These are phyloP conservation scores for Herpetospermum pedunculosum DNA, from an alignment of 306 rosid species.

Conservation along the genomic window DNA sequence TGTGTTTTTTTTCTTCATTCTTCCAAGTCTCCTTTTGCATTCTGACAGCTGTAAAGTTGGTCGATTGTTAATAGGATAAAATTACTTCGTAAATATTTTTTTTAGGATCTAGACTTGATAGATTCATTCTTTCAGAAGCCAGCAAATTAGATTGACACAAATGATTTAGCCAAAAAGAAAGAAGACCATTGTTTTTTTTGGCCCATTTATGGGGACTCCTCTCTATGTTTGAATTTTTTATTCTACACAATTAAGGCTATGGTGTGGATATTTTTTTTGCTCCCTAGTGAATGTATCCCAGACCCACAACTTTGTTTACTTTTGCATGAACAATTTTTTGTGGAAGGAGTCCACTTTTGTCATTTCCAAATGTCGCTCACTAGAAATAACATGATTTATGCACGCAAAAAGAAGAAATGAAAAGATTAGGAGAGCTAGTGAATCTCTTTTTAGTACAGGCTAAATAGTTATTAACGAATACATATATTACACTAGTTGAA, in stretches of 20 bases:
- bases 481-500: not conserved
- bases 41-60: not conserved
- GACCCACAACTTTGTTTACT: not conserved
- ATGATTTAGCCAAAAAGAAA: not conserved
- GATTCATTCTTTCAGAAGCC: not conserved
- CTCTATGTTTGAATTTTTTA: not conserved
- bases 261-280: not conserved
- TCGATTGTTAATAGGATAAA: not conserved
- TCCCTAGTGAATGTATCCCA: not conserved
- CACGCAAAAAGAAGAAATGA: not conserved
- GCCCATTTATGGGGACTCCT: not conserved
- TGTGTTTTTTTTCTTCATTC: constrained; percentile 2
- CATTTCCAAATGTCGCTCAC: not conserved
- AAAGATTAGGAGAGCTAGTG: not conserved
- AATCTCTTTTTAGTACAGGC: not conserved
- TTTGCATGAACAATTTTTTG: not conserved
- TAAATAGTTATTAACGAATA: not conserved
- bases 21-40: constrained; percentile 10
- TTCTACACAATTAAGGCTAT: not conserved
- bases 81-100: not conserved
- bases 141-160: not conserved
- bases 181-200: not conserved
- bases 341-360: not conserved
- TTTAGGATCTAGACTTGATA: not conserved
- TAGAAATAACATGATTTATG: not conserved